These are phyloP conservation scores for Solanum pinnatisectum DNA, from an alignment of 257 asterid genomes.

Conservation along the genomic window DNA sequence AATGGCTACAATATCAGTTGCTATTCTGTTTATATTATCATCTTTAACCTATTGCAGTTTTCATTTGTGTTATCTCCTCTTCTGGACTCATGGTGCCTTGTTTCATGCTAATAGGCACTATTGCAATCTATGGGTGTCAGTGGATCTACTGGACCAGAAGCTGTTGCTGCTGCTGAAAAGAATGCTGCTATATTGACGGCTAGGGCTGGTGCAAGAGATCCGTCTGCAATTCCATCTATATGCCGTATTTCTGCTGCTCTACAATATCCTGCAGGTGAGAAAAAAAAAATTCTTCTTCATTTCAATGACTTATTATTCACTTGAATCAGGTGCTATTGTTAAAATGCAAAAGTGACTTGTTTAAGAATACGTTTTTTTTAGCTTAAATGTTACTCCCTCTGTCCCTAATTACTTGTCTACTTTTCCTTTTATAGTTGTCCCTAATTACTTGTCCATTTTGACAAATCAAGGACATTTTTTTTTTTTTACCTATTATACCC, in stretches of 20 bases:
- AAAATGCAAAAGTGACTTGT: background rate
- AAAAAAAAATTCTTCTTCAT: slow-evolving; percentile 1
- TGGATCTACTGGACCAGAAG: slow-evolving; percentile 90
- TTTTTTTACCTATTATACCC: no score
- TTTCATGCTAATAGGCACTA: slow-evolving; percentile 48
- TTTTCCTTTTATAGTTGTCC: no score
- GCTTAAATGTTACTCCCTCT: background rate
- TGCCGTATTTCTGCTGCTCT: slow-evolving; percentile 97
- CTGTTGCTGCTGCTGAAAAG: slow-evolving; percentile 83
- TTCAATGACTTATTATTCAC: background rate
- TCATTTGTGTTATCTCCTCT: background rate
- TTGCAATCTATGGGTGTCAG: slow-evolving; percentile 75
- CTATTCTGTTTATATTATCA: background rate
- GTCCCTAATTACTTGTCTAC: no score
- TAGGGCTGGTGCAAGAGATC: slow-evolving; percentile 97
- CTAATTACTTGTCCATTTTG: no score
- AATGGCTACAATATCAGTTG: background rate
- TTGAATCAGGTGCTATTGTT: background rate
- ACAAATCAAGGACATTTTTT: no score
- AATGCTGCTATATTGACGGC: slow-evolving; percentile 85
- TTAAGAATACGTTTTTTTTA: background rate
- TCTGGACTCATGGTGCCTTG: background rate
- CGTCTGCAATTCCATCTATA: slow-evolving; percentile 93
- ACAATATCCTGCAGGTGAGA: slow-evolving; percentile 87
- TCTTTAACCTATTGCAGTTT: background rate